A percentile compares a stretch with the other conserved stretches of the same genome.
Evolutionary conservation across 768 basidiomycete species (phyloP).

Genomic region (Mycena venus): DNA sequence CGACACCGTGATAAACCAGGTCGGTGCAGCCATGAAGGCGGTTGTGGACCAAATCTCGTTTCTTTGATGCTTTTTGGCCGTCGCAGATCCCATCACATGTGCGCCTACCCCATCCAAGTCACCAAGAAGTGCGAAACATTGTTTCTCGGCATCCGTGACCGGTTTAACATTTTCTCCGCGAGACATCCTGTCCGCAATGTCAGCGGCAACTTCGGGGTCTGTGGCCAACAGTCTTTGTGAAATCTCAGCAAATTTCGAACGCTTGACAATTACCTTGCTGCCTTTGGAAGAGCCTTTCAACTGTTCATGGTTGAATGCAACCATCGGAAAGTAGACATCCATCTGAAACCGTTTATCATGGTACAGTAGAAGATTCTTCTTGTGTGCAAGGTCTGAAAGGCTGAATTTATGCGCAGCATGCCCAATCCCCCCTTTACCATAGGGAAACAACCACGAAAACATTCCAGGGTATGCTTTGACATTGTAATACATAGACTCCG

Average conservation of each 20-base stretch:
- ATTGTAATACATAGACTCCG: background rate
- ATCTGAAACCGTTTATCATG: background rate
- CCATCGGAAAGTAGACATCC: background rate
- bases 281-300: background rate
- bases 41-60: conserved; percentile 50
- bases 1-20: conserved; percentile 52
- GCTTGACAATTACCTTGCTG: too few species aligned
- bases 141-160: conserved; percentile 46
- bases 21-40: conserved; percentile 39
- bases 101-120: conserved; percentile 52
- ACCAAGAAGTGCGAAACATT: conserved; percentile 48
- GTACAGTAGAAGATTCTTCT: background rate
- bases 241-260: too few species aligned
- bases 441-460: background rate
- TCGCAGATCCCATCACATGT: conserved; percentile 43
- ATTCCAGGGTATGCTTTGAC: background rate
- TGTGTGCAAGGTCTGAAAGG: conserved; percentile 26
- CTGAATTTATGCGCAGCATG: background rate
- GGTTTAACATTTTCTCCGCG: conserved; percentile 41
- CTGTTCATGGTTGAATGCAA: background rate
- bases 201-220: conserved; percentile 36
- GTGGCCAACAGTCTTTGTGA: conserved; percentile 32
- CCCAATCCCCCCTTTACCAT: background rate
- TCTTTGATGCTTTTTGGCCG: conserved; percentile 42
- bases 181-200: conserved; percentile 37